A percentile compares a stretch with the other conserved stretches of the same genome.
These are phyloP conservation scores for Exophiala aquamarina DNA, from an alignment of 2,329 filamentous ascomycete species.

Conservation along the genomic window DNA sequence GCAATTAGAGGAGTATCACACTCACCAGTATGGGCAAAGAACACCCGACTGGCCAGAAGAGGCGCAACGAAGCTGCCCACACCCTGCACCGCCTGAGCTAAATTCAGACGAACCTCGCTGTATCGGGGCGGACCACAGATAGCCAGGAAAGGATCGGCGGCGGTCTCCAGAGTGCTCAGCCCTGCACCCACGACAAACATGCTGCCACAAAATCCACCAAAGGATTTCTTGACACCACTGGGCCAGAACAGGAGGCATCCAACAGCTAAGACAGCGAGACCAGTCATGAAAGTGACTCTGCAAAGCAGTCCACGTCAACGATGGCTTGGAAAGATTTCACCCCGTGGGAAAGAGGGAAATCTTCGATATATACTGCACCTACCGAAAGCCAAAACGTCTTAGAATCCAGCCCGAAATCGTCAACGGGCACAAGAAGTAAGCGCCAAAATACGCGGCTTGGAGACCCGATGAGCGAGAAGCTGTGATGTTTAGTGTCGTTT, in stretches of 20 bases:
- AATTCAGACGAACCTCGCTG: constrained; percentile 58
- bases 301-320: constrained; percentile 15
- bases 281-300: constrained; percentile 48
- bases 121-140: constrained; percentile 61
- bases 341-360: too few species aligned
- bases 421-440: constrained; percentile 44
- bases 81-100: constrained; percentile 60
- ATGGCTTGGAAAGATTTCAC: too few species aligned
- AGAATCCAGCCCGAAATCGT: constrained; percentile 41
- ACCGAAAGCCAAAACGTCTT: constrained; percentile 47
- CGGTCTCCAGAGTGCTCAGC: constrained; percentile 58
- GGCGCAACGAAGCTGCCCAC: constrained; percentile 60
- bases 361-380: not conserved
- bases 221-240: constrained; percentile 54
- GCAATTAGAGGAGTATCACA: not conserved
- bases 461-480: constrained; percentile 60
- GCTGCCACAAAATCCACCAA: constrained; percentile 61
- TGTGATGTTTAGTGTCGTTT: constrained; percentile 54
- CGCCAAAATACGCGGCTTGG: constrained; percentile 64
- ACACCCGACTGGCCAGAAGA: constrained; percentile 60
- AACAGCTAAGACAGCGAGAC: constrained; percentile 56
- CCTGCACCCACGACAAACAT: constrained; percentile 57
- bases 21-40: constrained; percentile 54
- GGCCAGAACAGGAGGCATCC: constrained; percentile 62
- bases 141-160: constrained; percentile 55